Conservation (phyloP, 352 stramenopile genomes). For the Pythium apleroticum region DNA sequence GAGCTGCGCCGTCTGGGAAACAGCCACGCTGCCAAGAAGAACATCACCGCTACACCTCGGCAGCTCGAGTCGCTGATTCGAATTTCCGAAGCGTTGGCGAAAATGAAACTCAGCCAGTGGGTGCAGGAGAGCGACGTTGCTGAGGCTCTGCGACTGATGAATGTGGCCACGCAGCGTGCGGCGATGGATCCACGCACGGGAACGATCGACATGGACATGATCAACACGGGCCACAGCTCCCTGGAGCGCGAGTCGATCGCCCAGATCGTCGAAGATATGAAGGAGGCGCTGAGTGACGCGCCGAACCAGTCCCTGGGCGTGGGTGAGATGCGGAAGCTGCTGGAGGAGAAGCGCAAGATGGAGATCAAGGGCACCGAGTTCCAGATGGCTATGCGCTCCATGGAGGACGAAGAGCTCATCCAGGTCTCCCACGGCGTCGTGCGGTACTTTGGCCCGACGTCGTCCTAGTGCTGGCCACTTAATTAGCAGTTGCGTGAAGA, state of each 20-base stretch:
- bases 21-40: conserved; percentile 80
- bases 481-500: too few species aligned
- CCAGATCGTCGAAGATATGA: conserved; percentile 56
- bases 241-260: conserved; percentile 84
- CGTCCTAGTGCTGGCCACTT: too few species aligned
- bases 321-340: conserved; percentile 78
- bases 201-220: conserved; percentile 99
- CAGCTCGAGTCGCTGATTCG: conserved; percentile 99
- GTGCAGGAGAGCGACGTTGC: conserved; percentile 86
- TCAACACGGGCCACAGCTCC: conserved; percentile 93
- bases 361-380: conserved; percentile 87
- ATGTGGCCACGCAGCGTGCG: conserved; percentile 95
- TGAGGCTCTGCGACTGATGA: conserved; percentile 97
- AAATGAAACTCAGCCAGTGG: conserved; percentile 89
- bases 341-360: conserved; percentile 84
- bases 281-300: conserved; percentile 53
- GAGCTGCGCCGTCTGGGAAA: conserved; percentile 82
- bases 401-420: conserved; percentile 92
- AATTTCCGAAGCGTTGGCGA: conserved; percentile 96
- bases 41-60: conserved; percentile 97
- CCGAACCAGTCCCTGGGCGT: conserved; percentile 78
- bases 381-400: conserved; percentile 80
- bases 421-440: conserved; percentile 91
- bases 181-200: conserved; percentile 98
- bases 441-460: conserved; percentile 51